phyloP scores from a whole-genome alignment of 805 yeast genomes.

The Teunomyces pallodes region DNA sequence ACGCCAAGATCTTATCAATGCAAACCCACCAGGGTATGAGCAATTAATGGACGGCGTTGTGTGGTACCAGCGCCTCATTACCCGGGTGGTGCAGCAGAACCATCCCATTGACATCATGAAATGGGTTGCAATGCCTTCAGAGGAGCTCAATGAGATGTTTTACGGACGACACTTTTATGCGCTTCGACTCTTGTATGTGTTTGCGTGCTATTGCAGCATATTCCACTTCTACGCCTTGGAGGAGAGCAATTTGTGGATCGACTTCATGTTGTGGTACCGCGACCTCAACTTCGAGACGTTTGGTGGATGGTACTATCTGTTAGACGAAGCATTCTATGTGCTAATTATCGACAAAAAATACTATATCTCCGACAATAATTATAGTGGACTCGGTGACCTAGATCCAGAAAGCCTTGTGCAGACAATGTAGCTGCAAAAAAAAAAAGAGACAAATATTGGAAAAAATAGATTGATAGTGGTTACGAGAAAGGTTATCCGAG shows the following conservation, averaged over 20 bases:
- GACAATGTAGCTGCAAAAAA: not conserved
- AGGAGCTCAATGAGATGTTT: slow-evolving; percentile 16
- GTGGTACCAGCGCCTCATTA: slow-evolving; percentile 13
- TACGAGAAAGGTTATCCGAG: not conserved
- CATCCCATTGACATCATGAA: slow-evolving; percentile 32
- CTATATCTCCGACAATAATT: not conserved
- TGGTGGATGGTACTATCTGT: slow-evolving; percentile 13
- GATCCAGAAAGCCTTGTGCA: not conserved
- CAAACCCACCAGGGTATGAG: slow-evolving; percentile 1
- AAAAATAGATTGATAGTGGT: not conserved
- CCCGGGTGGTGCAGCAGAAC: slow-evolving; percentile 12
- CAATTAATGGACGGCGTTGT: slow-evolving; percentile 7
- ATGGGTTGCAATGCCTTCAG: slow-evolving; percentile 20
- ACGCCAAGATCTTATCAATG: not conserved
- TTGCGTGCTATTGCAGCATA: slow-evolving; percentile 16
- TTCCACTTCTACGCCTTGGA: slow-evolving; percentile 18
- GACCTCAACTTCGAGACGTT: slow-evolving; percentile 8
- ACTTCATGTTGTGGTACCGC: slow-evolving; percentile 21
- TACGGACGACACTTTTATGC: slow-evolving; percentile 22
- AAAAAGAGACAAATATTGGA: not conserved
- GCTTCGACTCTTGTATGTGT: slow-evolving; percentile 21
- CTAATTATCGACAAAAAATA: not conserved
- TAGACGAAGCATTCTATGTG: slow-evolving; percentile 12
- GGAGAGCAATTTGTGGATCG: slow-evolving; percentile 29
- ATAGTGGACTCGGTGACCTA: not conserved